A percentile compares a stretch with the other conserved stretches of the same genome.
phyloP scores from a whole-genome alignment of 148 eudicot genomes.

The Camellia lanceoleosa region DNA sequence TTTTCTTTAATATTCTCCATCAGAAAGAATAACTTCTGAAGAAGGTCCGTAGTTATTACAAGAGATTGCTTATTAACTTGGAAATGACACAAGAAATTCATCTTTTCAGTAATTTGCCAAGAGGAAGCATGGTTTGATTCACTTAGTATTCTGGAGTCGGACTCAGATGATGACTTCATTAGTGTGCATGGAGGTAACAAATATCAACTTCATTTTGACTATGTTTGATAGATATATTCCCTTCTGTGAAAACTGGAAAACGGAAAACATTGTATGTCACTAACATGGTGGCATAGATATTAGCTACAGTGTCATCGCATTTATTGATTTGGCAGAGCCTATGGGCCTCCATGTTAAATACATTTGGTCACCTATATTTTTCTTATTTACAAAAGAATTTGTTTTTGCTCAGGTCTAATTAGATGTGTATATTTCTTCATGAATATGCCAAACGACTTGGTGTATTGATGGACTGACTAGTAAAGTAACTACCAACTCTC shows the following conservation, averaged over 20 bases:
- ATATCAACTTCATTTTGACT: not conserved
- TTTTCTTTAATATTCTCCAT: not conserved
- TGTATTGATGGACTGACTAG: not conserved
- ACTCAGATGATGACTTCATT: constrained; percentile 62
- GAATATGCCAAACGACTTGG: not conserved
- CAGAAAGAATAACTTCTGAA: not conserved
- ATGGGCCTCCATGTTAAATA: not conserved
- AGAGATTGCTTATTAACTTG: not conserved
- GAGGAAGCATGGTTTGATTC: constrained; percentile 72
- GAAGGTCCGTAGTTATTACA: not conserved
- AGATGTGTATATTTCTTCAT: not conserved
- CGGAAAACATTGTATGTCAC: not conserved
- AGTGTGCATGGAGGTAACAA: constrained; percentile 59
- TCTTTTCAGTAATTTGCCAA: constrained; percentile 36
- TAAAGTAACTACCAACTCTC: not conserved
- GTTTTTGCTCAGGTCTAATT: not conserved
- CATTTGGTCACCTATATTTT: not conserved
- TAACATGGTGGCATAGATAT: not conserved
- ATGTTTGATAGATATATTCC: not conserved
- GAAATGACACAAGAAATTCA: constrained; percentile 5
- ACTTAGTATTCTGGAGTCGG: constrained; percentile 52
- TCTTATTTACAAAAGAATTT: not conserved
- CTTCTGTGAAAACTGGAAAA: not conserved
- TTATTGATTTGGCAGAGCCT: not conserved
- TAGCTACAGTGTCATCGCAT: too few relatives aligned